Evolutionary conservation across 176 grass and related monocot species (phyloP).

Genomic region (Saccharum spontaneum): DNA sequence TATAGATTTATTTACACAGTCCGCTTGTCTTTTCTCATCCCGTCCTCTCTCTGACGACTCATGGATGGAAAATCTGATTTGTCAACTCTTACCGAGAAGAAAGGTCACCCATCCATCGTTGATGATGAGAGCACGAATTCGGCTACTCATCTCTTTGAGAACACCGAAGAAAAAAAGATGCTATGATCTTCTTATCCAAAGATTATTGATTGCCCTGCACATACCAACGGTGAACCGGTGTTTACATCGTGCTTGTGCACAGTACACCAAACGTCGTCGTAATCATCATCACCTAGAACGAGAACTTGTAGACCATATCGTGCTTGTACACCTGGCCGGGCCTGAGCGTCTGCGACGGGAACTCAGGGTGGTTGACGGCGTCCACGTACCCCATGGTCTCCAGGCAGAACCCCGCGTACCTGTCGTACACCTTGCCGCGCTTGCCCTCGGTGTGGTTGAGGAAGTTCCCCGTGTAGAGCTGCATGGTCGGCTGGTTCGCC

Average conservation of each 20-base stretch:
- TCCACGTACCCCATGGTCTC: conserved; percentile 83
- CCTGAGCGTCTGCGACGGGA: conserved; percentile 65
- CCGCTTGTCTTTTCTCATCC: no score
- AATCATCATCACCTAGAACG: conserved; percentile 25
- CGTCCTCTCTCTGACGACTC: no score
- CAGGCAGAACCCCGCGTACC: conserved; percentile 47
- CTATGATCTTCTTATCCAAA: neutral
- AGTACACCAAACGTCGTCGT: neutral
- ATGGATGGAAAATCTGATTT: no score
- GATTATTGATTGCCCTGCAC: neutral
- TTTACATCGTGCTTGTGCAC: neutral
- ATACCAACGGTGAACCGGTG: neutral
- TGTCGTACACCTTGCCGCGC: conserved; percentile 47
- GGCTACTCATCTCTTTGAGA: no score
- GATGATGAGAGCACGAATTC: no score
- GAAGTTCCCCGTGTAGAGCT: conserved; percentile 71
- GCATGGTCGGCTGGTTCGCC: conserved; percentile 74
- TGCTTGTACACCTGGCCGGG: conserved; percentile 66
- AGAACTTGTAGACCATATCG: conserved; percentile 73
- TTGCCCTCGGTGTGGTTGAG: conserved; percentile 57
- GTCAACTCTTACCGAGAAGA: no score
- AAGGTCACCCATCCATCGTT: no score
- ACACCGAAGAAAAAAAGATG: no score
- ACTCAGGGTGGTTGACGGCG: conserved; percentile 82
- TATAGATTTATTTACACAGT: no score